Percentiles rank a stretch among this genome's conserved stretches.
phyloP scores from a whole-genome alignment of 2,329 filamentous ascomycete genomes.

The Epichloe typhina region DNA sequence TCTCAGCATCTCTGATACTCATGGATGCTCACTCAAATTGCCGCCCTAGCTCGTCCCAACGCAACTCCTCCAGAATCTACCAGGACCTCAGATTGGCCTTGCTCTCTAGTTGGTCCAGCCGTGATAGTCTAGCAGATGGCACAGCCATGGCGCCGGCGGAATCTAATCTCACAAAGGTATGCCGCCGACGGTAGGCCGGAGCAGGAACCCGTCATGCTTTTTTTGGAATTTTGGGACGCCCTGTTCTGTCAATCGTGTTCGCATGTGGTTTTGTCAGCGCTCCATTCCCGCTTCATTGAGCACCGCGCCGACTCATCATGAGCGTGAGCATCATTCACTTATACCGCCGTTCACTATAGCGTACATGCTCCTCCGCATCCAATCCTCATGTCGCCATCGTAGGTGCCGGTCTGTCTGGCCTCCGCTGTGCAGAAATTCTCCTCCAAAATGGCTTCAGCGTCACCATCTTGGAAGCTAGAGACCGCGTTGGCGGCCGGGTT shows the following conservation, averaged over 20 bases:
- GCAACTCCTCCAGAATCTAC: slow-evolving; percentile 34
- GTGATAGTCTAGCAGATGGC: slow-evolving; percentile 18
- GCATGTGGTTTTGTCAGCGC: neutral
- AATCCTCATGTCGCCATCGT: slow-evolving; percentile 50
- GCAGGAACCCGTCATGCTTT: neutral
- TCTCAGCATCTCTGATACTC: too few relatives aligned
- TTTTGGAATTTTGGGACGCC: neutral
- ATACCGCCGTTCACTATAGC: slow-evolving; percentile 7
- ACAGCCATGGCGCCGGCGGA: slow-evolving; percentile 18
- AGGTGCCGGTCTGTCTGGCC: slow-evolving; percentile 55
- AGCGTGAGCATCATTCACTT: neutral
- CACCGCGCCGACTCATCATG: neutral
- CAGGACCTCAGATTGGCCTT: slow-evolving; percentile 33
- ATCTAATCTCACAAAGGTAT: slow-evolving; percentile 23
- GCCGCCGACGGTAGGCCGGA: neutral
- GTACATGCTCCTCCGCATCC: slow-evolving; percentile 7
- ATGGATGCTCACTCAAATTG: slow-evolving; percentile 43
- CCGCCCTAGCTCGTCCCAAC: slow-evolving; percentile 29
- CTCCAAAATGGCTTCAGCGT: slow-evolving; percentile 52
- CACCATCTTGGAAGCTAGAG: slow-evolving; percentile 54
- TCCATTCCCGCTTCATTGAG: neutral
- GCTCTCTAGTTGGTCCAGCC: slow-evolving; percentile 21
- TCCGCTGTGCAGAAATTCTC: slow-evolving; percentile 58
- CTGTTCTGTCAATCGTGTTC: neutral
- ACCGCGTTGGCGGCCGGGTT: slow-evolving; percentile 54